Evolutionary conservation across 805 yeast species (phyloP).

Genomic region (Saccharomycopsis fermentans): DNA sequence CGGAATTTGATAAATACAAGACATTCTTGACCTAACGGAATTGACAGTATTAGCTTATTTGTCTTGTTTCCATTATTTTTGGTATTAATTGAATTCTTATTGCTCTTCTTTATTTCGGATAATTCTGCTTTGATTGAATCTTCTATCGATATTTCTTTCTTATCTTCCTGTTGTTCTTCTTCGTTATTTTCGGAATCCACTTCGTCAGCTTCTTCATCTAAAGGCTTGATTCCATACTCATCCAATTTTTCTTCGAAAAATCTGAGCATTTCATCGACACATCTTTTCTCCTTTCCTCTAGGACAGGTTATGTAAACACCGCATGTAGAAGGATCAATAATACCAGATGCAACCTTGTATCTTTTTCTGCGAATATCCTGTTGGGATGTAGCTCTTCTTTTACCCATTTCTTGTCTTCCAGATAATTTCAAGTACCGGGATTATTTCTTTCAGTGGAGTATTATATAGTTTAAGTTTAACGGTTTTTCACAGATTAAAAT

Average conservation of each 20-base stretch:
- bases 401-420: not conserved
- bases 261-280: slow-evolving; percentile 60
- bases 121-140: slow-evolving; percentile 66
- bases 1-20: slow-evolving; percentile 76
- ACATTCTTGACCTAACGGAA: slow-evolving; percentile 70
- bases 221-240: slow-evolving; percentile 33
- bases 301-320: slow-evolving; percentile 89
- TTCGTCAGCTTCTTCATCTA: slow-evolving; percentile 19
- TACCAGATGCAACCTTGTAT: slow-evolving; percentile 37
- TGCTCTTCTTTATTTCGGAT: slow-evolving; percentile 40
- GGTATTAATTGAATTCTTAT: slow-evolving; percentile 33
- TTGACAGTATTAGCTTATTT: slow-evolving; percentile 42
- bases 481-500: too few relatives aligned
- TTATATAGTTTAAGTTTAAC: not conserved
- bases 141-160: slow-evolving; percentile 51
- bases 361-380: slow-evolving; percentile 19
- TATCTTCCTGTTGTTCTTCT: slow-evolving; percentile 20
- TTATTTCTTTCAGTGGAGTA: not conserved
- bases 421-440: too few relatives aligned
- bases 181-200: slow-evolving; percentile 20
- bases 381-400: not conserved
- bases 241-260: slow-evolving; percentile 46
- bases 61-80: slow-evolving; percentile 27
- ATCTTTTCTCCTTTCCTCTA: slow-evolving; percentile 66
- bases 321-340: slow-evolving; percentile 72